These are phyloP conservation scores for Suillus brevipes DNA, from an alignment of 768 basidiomycete genomes.

Conservation along the genomic window DNA sequence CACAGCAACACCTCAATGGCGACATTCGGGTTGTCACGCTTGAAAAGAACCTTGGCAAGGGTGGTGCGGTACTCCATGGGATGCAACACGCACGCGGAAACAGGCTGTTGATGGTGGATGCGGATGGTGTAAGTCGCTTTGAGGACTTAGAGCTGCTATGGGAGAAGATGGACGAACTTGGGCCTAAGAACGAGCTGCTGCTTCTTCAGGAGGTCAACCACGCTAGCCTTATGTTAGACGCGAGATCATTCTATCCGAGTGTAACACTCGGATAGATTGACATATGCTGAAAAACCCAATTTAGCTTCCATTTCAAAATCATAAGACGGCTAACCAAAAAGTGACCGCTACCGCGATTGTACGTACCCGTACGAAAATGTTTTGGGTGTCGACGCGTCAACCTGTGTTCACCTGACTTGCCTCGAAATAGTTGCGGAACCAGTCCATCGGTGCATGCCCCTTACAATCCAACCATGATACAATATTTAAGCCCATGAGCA, in stretches of 20 bases:
- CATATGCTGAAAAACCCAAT: background rate
- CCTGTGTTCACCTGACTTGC: slow-evolving; percentile 27
- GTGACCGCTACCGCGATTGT: slow-evolving; percentile 16
- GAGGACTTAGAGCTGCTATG: slow-evolving; percentile 81
- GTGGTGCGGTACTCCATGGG: slow-evolving; percentile 92
- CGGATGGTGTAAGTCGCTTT: slow-evolving; percentile 91
- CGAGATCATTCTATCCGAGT: too few relatives aligned
- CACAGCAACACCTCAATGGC: slow-evolving; percentile 49
- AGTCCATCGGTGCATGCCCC: too few relatives aligned
- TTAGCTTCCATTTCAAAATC: slow-evolving; percentile 7
- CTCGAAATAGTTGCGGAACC: slow-evolving; percentile 22
- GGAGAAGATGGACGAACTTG: slow-evolving; percentile 66
- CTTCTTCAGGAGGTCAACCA: too few relatives aligned
- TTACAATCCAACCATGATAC: too few relatives aligned
- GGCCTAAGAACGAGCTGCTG: slow-evolving; percentile 45
- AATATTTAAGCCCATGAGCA: too few relatives aligned
- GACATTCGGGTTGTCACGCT: slow-evolving; percentile 80
- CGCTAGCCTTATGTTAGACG: too few relatives aligned
- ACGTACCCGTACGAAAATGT: slow-evolving; percentile 11
- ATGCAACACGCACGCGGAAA: slow-evolving; percentile 80
- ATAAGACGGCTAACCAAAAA: slow-evolving; percentile 11
- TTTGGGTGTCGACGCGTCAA: slow-evolving; percentile 11
- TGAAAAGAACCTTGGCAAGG: slow-evolving; percentile 85
- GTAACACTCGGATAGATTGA: background rate
- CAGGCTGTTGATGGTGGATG: slow-evolving; percentile 88